Percentiles rank a stretch among this genome's conserved stretches.
Conservation (phyloP, 1,284 basidiomycete genomes). For the Cryptococcus hybrid region DNA sequence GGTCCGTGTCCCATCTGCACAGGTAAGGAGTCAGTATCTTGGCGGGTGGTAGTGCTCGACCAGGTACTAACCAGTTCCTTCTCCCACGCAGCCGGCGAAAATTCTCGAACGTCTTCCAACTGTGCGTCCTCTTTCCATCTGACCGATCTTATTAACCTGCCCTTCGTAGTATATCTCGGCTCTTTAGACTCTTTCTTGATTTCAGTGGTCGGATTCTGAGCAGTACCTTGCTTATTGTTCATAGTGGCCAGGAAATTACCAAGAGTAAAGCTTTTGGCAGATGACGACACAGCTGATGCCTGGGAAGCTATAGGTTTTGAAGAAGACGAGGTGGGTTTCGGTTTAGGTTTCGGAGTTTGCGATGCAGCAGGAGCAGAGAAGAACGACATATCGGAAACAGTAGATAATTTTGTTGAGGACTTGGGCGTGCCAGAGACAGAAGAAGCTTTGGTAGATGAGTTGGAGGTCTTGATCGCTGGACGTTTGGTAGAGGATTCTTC, state of each 20-base stretch:
- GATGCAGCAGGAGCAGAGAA: constrained; percentile 22
- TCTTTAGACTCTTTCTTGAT: constrained; percentile 10
- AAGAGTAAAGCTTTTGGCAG: not conserved
- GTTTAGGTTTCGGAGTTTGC: constrained; percentile 12
- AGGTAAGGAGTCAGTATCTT: not conserved
- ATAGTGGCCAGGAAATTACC: not conserved
- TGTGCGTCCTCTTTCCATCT: constrained; percentile 28
- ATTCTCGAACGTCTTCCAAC: constrained; percentile 25
- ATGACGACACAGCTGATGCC: not conserved
- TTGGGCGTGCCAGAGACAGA: not conserved
- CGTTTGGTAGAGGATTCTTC: not conserved
- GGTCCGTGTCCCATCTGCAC: constrained; percentile 18
- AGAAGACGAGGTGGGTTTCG: constrained; percentile 21
- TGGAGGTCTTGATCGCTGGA: constrained; percentile 3
- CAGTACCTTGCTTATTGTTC: not conserved
- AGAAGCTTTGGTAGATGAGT: not conserved
- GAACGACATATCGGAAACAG: constrained; percentile 34
- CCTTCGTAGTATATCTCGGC: constrained; percentile 6
- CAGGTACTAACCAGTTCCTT: constrained; percentile 16
- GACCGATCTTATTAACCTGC: constrained; percentile 37
- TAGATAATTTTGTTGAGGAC: not conserved
- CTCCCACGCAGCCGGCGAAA: constrained; percentile 32
- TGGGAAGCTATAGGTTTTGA: constrained; percentile 15
- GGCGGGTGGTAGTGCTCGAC: not conserved
- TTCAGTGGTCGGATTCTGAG: not conserved